These are phyloP conservation scores for Closterium sp. DNA, from an alignment of 139 green algal species.

Conservation along the genomic window DNA sequence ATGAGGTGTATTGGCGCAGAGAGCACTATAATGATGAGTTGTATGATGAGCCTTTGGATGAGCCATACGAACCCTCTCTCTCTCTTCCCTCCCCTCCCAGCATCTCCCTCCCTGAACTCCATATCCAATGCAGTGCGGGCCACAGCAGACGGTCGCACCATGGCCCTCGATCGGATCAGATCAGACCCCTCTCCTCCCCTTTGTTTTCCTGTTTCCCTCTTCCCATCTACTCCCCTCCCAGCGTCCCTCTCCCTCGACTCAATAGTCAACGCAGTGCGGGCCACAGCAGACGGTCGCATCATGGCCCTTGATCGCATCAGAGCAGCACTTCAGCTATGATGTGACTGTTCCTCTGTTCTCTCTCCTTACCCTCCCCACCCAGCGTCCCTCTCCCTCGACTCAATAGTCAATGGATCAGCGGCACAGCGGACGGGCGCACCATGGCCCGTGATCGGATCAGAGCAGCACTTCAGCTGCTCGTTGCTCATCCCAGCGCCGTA, in stretches of 20 bases:
- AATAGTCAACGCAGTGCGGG: not conserved
- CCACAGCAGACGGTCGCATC: not conserved
- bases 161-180: not conserved
- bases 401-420: no score
- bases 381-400: no score
- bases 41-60: no score
- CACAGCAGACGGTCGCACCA: not conserved
- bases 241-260: not conserved
- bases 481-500: not conserved
- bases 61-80: no score
- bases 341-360: no score
- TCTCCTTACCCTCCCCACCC: no score
- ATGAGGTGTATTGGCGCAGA: no score
- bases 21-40: no score
- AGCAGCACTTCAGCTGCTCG: not conserved
- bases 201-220: no score
- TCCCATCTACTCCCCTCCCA: not conserved
- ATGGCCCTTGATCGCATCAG: not conserved
- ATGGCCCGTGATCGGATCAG: not conserved
- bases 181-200: not conserved
- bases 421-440: no score
- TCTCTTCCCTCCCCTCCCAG: not conserved
- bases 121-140: not conserved
- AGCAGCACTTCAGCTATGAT: no score
- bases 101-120: not conserved